Conservation (phyloP, 2,329 filamentous ascomycete species). For the Parasarocladium wereldwijsianum region DNA sequence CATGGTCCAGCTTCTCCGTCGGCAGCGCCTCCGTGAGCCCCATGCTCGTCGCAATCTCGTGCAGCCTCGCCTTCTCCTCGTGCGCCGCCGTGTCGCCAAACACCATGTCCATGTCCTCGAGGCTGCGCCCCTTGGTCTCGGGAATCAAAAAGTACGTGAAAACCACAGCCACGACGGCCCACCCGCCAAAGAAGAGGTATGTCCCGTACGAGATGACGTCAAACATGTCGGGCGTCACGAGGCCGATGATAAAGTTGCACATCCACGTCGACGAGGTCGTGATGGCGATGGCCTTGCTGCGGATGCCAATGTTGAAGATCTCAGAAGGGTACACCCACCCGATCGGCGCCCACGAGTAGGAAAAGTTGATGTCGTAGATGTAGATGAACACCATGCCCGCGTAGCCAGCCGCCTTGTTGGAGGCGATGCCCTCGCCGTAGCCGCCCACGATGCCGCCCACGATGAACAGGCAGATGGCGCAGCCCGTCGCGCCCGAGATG, state of each 20-base stretch:
- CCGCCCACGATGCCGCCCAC: constrained; percentile 34
- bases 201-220: constrained; percentile 33
- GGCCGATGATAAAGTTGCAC: constrained; percentile 21
- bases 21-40: constrained; percentile 11
- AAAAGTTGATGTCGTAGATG: constrained; percentile 48
- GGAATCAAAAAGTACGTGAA: constrained; percentile 42
- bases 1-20: constrained; percentile 8
- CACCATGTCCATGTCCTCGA: constrained; percentile 40
- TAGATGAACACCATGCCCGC: constrained; percentile 52
- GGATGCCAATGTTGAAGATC: constrained; percentile 41
- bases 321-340: constrained; percentile 53
- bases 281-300: constrained; percentile 45
- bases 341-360: constrained; percentile 47
- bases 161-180: constrained; percentile 30
- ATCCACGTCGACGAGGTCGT: constrained; percentile 33
- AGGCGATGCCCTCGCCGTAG: constrained; percentile 22
- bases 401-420: constrained; percentile 25
- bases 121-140: constrained; percentile 38
- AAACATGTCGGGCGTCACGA: constrained; percentile 31
- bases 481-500: constrained; percentile 47
- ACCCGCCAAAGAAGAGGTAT: constrained; percentile 46
- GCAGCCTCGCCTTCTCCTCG: constrained; percentile 17
- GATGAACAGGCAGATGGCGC: constrained; percentile 42
- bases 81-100: constrained; percentile 24
- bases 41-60: constrained; percentile 12